Conservation (phyloP, 257 asterid genomes). For the Paulownia fortunei region DNA sequence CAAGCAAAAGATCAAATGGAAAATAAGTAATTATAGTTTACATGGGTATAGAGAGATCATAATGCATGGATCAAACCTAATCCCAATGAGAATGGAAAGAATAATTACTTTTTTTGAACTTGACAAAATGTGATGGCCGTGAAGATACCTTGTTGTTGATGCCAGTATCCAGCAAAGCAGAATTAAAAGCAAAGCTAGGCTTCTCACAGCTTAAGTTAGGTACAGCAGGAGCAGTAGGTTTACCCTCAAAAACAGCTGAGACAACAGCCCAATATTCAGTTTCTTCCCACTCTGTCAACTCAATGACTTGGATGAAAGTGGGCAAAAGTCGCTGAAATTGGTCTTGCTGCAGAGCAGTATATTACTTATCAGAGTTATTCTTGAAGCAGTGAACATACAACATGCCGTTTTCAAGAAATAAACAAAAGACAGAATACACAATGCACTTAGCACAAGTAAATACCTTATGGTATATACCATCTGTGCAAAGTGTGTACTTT, state of each 20-base stretch:
- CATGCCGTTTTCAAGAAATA: slow-evolving; percentile 2
- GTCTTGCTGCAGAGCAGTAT: slow-evolving; percentile 72
- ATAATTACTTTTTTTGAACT: not conserved
- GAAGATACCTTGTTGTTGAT: slow-evolving; percentile 81
- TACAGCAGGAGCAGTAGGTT: slow-evolving; percentile 49
- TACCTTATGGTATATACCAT: slow-evolving; percentile 96
- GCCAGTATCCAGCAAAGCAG: slow-evolving; percentile 60
- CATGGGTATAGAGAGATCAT: not conserved
- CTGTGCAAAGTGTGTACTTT: slow-evolving; percentile 84
- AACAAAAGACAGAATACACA: not conserved
- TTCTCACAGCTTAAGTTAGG: slow-evolving; percentile 38
- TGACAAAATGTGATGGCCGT: not conserved
- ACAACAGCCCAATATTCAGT: slow-evolving; percentile 73
- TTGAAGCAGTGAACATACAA: slow-evolving; percentile 19
- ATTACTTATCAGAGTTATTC: not conserved
- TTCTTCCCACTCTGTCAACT: slow-evolving; percentile 83
- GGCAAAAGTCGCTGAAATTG: slow-evolving; percentile 85
- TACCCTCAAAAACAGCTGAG: slow-evolving; percentile 81
- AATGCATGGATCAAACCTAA: not conserved
- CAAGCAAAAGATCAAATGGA: not conserved
- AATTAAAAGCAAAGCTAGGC: slow-evolving; percentile 40
- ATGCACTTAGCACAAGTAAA: not conserved
- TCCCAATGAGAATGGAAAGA: not conserved
- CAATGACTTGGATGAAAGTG: slow-evolving; percentile 91
- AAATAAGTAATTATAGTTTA: not conserved